phyloP scores from a whole-genome alignment of 129 eudicot species.

The Sambucus nigra region DNA sequence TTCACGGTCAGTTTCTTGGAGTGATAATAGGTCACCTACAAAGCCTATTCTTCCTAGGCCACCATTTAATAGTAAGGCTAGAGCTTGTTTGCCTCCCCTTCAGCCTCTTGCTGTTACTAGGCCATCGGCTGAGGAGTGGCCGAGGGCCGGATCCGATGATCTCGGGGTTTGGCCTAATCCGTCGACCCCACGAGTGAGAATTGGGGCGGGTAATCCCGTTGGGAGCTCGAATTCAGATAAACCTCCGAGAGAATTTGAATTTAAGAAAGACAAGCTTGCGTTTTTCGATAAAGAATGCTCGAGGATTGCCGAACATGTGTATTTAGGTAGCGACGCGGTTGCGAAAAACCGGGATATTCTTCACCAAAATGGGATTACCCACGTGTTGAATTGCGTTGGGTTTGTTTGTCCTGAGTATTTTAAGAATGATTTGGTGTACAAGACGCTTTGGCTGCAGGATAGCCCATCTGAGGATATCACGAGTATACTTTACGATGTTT shows the following conservation, averaged over 20 bases:
- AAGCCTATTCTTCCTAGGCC: constrained; percentile 33
- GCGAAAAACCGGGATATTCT: constrained; percentile 75
- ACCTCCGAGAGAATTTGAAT: constrained; percentile 57
- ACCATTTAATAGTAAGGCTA: constrained; percentile 42
- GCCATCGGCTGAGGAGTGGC: constrained; percentile 84
- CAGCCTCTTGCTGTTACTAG: constrained; percentile 74
- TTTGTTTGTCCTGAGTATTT: constrained; percentile 88
- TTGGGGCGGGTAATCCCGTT: constrained; percentile 25
- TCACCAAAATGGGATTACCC: constrained; percentile 65
- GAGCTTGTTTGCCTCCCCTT: constrained; percentile 81
- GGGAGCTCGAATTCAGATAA: constrained; percentile 22
- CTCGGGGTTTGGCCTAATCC: constrained; percentile 78
- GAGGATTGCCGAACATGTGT: constrained; percentile 58
- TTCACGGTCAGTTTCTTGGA: constrained; percentile 78
- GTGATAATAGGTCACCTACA: constrained; percentile 44
- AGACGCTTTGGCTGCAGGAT: constrained; percentile 94
- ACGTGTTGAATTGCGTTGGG: constrained; percentile 92
- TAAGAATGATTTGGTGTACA: constrained; percentile 76
- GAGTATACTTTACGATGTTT: constrained; percentile 86
- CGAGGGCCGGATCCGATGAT: constrained; percentile 86
- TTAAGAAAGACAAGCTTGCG: constrained; percentile 72
- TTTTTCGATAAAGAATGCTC: constrained; percentile 88
- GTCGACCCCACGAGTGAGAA: constrained; percentile 66
- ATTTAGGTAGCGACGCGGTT: constrained; percentile 79
- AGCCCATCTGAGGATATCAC: constrained; percentile 96